Evolutionary conservation across 2,329 filamentous ascomycete genomes (phyloP).

Genomic region (Ophiosphaerella herpotricha): DNA sequence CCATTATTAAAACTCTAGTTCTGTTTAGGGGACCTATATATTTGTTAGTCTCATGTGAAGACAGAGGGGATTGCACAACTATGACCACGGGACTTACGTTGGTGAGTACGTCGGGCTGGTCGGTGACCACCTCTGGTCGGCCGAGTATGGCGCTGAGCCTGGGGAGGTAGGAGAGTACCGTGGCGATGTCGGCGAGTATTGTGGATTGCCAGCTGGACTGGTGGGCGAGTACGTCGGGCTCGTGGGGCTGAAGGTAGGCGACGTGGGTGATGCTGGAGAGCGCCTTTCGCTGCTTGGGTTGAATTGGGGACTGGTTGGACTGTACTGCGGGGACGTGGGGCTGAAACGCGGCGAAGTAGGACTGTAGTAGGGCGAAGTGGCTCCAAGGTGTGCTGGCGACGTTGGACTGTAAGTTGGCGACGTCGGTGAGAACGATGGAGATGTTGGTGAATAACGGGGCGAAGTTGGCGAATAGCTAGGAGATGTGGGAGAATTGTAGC

Average conservation of each 20-base stretch:
- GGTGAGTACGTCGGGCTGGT: slow-evolving; percentile 50
- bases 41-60: slow-evolving; percentile 22
- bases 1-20: slow-evolving; percentile 19
- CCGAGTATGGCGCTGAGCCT: slow-evolving; percentile 30
- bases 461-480: slow-evolving; percentile 63
- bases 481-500: slow-evolving; percentile 51
- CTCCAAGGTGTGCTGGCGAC: slow-evolving; percentile 21
- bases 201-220: slow-evolving; percentile 42
- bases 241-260: slow-evolving; percentile 42
- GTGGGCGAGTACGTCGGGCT: slow-evolving; percentile 38
- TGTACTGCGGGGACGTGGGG: slow-evolving; percentile 58
- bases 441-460: slow-evolving; percentile 57
- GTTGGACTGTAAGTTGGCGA: slow-evolving; percentile 58
- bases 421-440: slow-evolving; percentile 52
- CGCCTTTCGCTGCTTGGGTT: slow-evolving; percentile 58
- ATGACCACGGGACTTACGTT: slow-evolving; percentile 48
- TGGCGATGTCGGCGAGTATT: slow-evolving; percentile 52
- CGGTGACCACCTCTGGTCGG: slow-evolving; percentile 51
- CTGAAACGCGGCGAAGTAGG: slow-evolving; percentile 60
- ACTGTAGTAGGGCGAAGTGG: slow-evolving; percentile 59
- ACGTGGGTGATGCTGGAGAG: slow-evolving; percentile 55
- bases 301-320: slow-evolving; percentile 67
- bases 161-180: slow-evolving; percentile 49
- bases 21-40: slow-evolving; percentile 40
- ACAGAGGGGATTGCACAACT: slow-evolving; percentile 24